Evolutionary conservation across 164 flowering plant species (phyloP), one percentile per base, ranked within the genome.

Genomic region (Dillenia suffruticosa): DNA sequence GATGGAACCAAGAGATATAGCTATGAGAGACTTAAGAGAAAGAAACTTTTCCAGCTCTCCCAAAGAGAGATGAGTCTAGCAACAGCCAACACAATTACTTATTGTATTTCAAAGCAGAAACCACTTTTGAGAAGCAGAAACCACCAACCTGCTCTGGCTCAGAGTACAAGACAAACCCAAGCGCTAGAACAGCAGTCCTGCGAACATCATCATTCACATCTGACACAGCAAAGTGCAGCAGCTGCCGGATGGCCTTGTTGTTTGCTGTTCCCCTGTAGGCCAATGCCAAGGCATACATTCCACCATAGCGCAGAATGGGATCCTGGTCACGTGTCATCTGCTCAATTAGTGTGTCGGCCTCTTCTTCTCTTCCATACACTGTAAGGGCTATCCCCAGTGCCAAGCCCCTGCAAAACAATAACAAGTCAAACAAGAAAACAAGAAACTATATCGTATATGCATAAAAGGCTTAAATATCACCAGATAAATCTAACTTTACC

Each of bases 201-300:
- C 97, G 78, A 51, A 91, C 97, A 83, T 91, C 97, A 73, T 91
- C 96, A 60, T 92, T 91, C 26, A 87, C 97, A 79, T 91, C 97
- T 14, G 97, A 89, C 12, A 91, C 97, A 44, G 97, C 97, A 76
- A 91, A 91, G 72, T 91, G 97, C 56, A 89, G 85, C 68, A 91
- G 76, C 78, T 87, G 97, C 60, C 97, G 92, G 46, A 89, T 87
- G 54, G 96, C 97, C 71, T 89, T 91, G 72, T 91, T 89, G 70
- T 89, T 91, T 43, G 96, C 84, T 11, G 97, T 91, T 65, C 97
- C 97, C 1, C 92, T 72, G 63, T 91, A 91, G 10, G 97, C 97
- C 80, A 91, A 69, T 24, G 94, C 97, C 74, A 91, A 66, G 6
- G 97, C 97, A 74, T 91, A 91, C 94, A 91, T 91, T 63, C 97